Evolutionary conservation across 768 basidiomycete species (phyloP).

Genomic region (Tephrocybe rancida): DNA sequence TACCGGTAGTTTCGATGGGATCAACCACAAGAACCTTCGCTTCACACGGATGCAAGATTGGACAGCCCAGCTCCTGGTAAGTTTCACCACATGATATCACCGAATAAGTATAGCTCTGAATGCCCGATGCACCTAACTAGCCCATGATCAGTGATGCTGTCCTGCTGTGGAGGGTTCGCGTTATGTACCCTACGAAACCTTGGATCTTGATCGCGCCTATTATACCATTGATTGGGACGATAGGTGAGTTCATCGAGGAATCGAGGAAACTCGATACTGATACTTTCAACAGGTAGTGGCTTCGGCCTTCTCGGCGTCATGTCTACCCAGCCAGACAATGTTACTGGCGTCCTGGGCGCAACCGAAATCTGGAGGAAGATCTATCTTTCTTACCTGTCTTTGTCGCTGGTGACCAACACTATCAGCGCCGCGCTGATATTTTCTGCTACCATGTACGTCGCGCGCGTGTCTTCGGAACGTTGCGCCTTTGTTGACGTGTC

Average conservation of each 20-base stretch:
- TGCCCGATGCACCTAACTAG: neutral
- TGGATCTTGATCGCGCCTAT: constrained; percentile 6
- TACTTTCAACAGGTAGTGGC: constrained; percentile 8
- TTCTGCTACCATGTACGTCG: constrained; percentile 2
- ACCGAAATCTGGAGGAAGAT: constrained; percentile 7
- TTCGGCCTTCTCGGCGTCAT: constrained; percentile 15
- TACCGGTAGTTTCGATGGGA: constrained; percentile 15
- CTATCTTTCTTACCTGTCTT: constrained; percentile 11
- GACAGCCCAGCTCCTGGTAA: constrained; percentile 15
- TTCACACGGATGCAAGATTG: constrained; percentile 15
- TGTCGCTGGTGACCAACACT: constrained; percentile 13
- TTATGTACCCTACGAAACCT: neutral
- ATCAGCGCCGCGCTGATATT: constrained; percentile 4
- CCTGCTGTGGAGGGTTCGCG: constrained; percentile 8
- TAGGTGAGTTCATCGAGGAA: constrained; percentile 3
- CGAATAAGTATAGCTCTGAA: neutral
- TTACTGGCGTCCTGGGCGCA: constrained; percentile 3
- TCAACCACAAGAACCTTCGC: constrained; percentile 15
- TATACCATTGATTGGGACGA: constrained; percentile 9
- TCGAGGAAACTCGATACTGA: neutral
- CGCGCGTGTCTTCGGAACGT: neutral
- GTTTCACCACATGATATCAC: neutral
- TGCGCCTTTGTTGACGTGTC: neutral
- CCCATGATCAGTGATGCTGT: constrained; percentile 17
- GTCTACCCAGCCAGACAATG: neutral